Conservation (phyloP, 192 early-diverging fungal species). For the Dissophora ornata region DNA sequence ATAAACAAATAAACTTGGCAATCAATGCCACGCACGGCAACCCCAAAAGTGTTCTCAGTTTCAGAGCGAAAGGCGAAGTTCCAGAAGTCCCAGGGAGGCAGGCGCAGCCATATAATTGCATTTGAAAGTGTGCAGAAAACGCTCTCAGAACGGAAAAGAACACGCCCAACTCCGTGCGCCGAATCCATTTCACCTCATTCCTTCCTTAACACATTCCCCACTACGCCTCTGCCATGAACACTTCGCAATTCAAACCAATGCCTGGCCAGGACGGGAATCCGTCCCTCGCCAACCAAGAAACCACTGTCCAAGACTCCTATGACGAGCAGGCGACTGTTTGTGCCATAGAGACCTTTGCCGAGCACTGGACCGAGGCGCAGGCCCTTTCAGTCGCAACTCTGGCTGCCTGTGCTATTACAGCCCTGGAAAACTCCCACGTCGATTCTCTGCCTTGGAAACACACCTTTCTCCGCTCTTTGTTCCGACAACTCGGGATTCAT, state of each 20-base stretch:
- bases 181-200: too few species aligned
- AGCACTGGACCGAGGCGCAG: slow-evolving; percentile 51
- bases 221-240: not conserved
- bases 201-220: too few species aligned
- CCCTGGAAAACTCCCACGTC: slow-evolving; percentile 30
- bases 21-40: too few species aligned
- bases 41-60: too few species aligned
- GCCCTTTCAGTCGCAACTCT: slow-evolving; percentile 42
- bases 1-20: too few species aligned
- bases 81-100: too few species aligned
- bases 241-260: not conserved
- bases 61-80: too few species aligned
- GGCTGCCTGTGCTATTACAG: slow-evolving; percentile 41
- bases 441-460: slow-evolving; percentile 53
- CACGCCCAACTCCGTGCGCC: too few species aligned
- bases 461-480: slow-evolving; percentile 37
- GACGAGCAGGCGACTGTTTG: slow-evolving; percentile 43
- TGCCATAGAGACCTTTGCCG: slow-evolving; percentile 49
- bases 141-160: too few species aligned
- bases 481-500: slow-evolving; percentile 36
- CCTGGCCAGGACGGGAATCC: not conserved
- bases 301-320: not conserved
- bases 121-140: too few species aligned
- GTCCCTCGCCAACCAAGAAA: too few species aligned
- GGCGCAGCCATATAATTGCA: too few species aligned